These are phyloP conservation scores for Entophlyctis luteolus DNA, from an alignment of 192 early-diverging fungal genomes.

Conservation along the genomic window DNA sequence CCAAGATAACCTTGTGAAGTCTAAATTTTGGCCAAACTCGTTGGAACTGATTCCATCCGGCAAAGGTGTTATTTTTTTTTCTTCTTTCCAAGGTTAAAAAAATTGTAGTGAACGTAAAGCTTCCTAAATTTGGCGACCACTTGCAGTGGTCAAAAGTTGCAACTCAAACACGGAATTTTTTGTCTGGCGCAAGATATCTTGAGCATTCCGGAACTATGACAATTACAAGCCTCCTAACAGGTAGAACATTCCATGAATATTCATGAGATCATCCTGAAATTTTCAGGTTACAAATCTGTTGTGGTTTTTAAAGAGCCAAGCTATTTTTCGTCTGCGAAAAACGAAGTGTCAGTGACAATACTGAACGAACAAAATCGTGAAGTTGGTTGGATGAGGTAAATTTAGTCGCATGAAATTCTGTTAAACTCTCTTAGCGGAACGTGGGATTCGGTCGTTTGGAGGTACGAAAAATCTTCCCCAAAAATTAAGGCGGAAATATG, in stretches of 20 bases:
- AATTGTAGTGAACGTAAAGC: constrained; percentile 63
- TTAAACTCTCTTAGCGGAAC: constrained; percentile 35
- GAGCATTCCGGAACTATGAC: constrained; percentile 89
- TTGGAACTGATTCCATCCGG: constrained; percentile 85
- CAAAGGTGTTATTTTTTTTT: constrained; percentile 35
- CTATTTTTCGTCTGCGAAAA: constrained; percentile 71
- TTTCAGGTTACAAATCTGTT: constrained; percentile 49
- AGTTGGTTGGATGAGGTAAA: constrained; percentile 36
- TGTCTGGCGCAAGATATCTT: constrained; percentile 78
- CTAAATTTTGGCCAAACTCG: constrained; percentile 91
- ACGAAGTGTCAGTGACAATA: constrained; percentile 68
- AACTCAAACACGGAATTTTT: constrained; percentile 87
- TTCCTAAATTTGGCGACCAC: constrained; percentile 70
- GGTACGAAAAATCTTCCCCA: constrained; percentile 39
- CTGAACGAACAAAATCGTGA: constrained; percentile 50
- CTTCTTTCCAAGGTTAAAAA: not conserved
- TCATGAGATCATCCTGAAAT: not conserved
- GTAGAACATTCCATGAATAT: not conserved
- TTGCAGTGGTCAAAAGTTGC: constrained; percentile 85
- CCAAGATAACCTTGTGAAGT: constrained; percentile 90
- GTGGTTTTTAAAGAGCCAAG: constrained; percentile 87
- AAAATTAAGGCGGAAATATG: constrained; percentile 76
- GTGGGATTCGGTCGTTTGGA: constrained; percentile 51
- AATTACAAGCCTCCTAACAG: constrained; percentile 67
- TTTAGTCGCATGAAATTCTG: not conserved